phyloP scores from a whole-genome alignment of 2,329 filamentous ascomycete genomes.

The Aspergillus uvarum region DNA sequence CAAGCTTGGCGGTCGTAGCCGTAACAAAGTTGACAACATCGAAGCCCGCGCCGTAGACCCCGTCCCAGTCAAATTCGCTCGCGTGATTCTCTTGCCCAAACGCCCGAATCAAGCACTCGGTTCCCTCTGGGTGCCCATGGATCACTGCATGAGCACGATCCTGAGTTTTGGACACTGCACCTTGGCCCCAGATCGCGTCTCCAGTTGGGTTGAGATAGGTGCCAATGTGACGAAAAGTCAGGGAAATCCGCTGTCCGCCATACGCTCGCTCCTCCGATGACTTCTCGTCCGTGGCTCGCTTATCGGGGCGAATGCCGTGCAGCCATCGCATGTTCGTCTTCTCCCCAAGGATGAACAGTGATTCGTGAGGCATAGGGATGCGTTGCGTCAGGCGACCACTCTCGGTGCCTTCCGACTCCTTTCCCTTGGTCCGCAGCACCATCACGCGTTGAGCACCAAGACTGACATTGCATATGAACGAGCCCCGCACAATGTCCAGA shows the following conservation, averaged over 20 bases:
- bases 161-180: conserved; percentile 68
- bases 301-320: conserved; percentile 88
- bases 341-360: conserved; percentile 78
- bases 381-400: conserved; percentile 61
- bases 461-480: conserved; percentile 88
- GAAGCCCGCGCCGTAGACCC: conserved; percentile 74
- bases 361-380: conserved; percentile 80
- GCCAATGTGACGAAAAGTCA: conserved; percentile 87
- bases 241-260: conserved; percentile 75
- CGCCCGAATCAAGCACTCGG: conserved; percentile 65
- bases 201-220: conserved; percentile 73
- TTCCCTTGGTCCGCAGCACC: conserved; percentile 72
- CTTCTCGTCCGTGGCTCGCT: conserved; percentile 68
- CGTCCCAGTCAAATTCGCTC: conserved; percentile 69
- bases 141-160: conserved; percentile 62
- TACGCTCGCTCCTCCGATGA: conserved; percentile 68
- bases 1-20: conserved; percentile 31
- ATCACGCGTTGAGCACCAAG: conserved; percentile 90
- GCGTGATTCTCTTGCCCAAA: conserved; percentile 85
- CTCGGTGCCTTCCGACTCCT: conserved; percentile 29
- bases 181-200: conserved; percentile 83
- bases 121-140: conserved; percentile 67
- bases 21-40: conserved; percentile 64
- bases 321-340: conserved; percentile 83
- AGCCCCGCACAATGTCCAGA: conserved; percentile 77